Conservation (phyloP, 805 yeast genomes). For the Kluyveromyces siamensis region DNA sequence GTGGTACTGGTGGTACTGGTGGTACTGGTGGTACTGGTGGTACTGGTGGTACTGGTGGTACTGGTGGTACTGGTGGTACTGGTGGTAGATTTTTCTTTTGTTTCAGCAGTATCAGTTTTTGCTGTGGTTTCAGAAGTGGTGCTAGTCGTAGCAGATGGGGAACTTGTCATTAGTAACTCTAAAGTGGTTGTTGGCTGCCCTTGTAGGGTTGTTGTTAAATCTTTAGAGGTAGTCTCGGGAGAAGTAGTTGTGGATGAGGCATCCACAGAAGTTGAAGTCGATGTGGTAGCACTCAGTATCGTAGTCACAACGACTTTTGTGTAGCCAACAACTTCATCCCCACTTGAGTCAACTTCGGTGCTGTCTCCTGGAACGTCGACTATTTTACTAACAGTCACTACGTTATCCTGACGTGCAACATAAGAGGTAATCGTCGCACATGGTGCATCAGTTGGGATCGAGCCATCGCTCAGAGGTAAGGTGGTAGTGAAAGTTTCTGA, state of each 20-base stretch:
- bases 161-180: no score
- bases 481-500: constrained; percentile 33
- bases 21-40: background rate
- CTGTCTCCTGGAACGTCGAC: constrained; percentile 4
- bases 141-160: background rate
- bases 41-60: background rate
- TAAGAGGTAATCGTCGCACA: constrained; percentile 27
- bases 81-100: background rate
- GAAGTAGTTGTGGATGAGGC: background rate
- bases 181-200: no score
- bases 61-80: background rate
- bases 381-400: constrained; percentile 2
- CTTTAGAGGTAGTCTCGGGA: no score
- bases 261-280: background rate
- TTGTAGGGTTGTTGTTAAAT: no score
- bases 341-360: background rate
- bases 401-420: constrained; percentile 2
- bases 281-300: constrained; percentile 3
- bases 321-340: constrained; percentile 2
- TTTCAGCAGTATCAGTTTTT: background rate
- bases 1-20: constrained; percentile 5
- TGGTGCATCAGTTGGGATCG: constrained; percentile 28
- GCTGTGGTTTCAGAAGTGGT: background rate
- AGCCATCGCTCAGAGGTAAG: constrained; percentile 23
- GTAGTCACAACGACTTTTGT: constrained; percentile 9